Evolutionary conservation across 495 filamentous ascomycete species (phyloP), one percentile per base, ranked within the genome.

Genomic region (Penicillium bovifimosum): DNA sequence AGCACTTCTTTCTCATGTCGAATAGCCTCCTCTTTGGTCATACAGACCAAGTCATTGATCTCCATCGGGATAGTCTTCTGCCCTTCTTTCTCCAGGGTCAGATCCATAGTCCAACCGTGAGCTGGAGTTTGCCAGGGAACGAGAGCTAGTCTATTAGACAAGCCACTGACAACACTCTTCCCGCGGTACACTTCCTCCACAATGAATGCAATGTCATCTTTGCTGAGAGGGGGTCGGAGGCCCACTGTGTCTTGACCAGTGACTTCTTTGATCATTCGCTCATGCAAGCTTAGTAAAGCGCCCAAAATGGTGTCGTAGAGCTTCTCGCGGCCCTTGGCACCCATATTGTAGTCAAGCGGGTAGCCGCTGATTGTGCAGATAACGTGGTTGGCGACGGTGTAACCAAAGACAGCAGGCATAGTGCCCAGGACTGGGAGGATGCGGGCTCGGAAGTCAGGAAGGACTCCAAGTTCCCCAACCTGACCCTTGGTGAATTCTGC

Each of bases 391-490:
- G 93, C 93, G 24, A 86, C 78, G 1, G 84, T 85, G 51, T 95
- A 88, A 11, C 93, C 93, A 72, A 99, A 99, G 0, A 96, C 81
- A 2, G 92, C 91, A 1, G 93, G 93, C 91, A 99, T 96, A 0
- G 93, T 97, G 3, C 93, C 93, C 14, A 99, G 70, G 0, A 99
- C 93, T 0, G 93, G 93, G 38, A 99, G 70, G 50, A 99, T 97
- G 18, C 93, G 83, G 14, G 95, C 87, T 7, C 93, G 79, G 71
- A 99, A 99, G 63, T 96, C 91, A 1, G 90, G 88, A 9, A 97
- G 73, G 1, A 95, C 86, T 27, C 89, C 86, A 5, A 97, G 72
- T 60, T 97, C 93, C 6, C 85, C 84, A 0, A 96, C 88, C 17
- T 83, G 73, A n/a, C 95, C 93, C 64, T 93, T 95, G 20, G 78